Evolutionary conservation across 2,329 filamentous ascomycete genomes (phyloP).

Genomic region (Colletotrichum sp.): DNA sequence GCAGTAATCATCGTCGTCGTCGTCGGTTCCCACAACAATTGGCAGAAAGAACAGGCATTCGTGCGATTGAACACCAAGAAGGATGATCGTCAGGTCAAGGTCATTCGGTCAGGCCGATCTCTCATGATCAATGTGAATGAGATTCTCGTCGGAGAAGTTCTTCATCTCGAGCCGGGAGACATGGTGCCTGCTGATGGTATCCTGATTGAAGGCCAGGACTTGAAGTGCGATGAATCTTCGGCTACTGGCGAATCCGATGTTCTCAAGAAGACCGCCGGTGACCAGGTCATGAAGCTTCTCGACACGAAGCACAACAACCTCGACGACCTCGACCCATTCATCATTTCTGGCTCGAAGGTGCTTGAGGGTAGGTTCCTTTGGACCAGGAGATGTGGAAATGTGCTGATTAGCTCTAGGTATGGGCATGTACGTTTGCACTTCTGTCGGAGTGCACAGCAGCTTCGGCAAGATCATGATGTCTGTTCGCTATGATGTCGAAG

Average conservation of each 20-base stretch:
- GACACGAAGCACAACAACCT: conserved; percentile 51
- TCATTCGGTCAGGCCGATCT: conserved; percentile 69
- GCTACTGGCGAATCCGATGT: conserved; percentile 77
- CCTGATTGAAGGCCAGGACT: conserved; percentile 59
- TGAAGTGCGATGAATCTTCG: conserved; percentile 75
- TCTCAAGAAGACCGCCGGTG: conserved; percentile 68
- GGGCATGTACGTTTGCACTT: conserved; percentile 60
- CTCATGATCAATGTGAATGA: conserved; percentile 70
- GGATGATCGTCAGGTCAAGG: conserved; percentile 69
- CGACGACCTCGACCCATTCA: conserved; percentile 68
- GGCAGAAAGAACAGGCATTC: conserved; percentile 72
- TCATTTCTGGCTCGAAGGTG: conserved; percentile 61
- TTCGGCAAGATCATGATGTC: conserved; percentile 63
- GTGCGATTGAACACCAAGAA: conserved; percentile 66
- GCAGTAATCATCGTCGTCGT: conserved; percentile 69
- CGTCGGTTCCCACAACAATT: conserved; percentile 69
- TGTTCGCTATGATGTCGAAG: conserved; percentile 53
- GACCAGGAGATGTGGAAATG: not conserved
- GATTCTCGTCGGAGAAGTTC: conserved; percentile 71
- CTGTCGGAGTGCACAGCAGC: conserved; percentile 58
- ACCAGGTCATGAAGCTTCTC: conserved; percentile 54
- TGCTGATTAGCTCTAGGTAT: conserved; percentile 25
- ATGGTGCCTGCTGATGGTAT: conserved; percentile 74
- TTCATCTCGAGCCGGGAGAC: conserved; percentile 73
- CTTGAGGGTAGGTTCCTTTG: conserved; percentile 43